phyloP scores from a whole-genome alignment of 305 asterid genomes.

The Solanum hybrid region DNA sequence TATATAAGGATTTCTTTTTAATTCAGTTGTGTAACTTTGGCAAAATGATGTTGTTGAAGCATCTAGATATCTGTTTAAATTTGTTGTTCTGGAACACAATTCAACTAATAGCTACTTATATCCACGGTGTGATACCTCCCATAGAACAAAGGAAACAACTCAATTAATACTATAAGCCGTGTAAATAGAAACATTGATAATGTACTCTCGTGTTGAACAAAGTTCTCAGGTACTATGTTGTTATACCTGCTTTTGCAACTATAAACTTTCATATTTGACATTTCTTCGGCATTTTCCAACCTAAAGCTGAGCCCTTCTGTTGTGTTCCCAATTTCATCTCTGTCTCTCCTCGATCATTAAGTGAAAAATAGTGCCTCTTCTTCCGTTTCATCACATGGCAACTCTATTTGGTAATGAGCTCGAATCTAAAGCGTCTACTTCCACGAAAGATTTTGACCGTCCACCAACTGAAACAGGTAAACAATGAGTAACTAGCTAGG shows the following conservation, averaged over 20 bases:
- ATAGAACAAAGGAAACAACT: neutral
- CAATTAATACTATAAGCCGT: neutral
- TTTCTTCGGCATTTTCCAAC: too few relatives aligned
- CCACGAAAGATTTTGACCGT: neutral
- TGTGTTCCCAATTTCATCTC: too few relatives aligned
- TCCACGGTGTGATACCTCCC: neutral
- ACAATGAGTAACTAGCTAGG: too few relatives aligned
- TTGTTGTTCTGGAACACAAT: neutral
- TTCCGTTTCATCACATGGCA: too few relatives aligned
- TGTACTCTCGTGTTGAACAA: neutral
- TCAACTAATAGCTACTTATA: neutral
- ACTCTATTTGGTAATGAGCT: too few relatives aligned
- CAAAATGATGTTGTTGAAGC: neutral
- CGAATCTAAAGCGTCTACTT: neutral
- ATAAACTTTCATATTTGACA: too few relatives aligned
- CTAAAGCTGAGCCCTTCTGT: too few relatives aligned
- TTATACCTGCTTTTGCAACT: too few relatives aligned
- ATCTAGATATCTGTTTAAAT: neutral
- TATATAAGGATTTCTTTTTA: neutral
- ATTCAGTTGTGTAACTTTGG: neutral
- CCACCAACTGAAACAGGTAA: too few relatives aligned
- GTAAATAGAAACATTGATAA: neutral
- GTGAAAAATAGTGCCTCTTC: too few relatives aligned
- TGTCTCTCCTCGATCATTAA: too few relatives aligned
- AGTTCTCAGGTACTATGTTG: too few relatives aligned